Base-by-base conservation (phyloP, 2,329 filamentous ascomycete genomes). In the Fusarium penzigii region DNA sequence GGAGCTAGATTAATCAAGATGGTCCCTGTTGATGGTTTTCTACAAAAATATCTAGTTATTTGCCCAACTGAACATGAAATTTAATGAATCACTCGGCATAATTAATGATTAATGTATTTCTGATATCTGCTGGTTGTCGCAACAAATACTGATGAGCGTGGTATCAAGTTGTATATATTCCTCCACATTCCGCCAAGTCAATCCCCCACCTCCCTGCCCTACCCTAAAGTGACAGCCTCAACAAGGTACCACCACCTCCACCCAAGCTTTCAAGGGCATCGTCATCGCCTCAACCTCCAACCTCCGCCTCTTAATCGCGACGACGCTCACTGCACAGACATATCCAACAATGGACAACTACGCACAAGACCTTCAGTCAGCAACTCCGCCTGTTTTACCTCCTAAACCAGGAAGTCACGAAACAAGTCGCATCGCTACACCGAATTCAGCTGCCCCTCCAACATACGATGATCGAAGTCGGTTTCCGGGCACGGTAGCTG, bases 381-480 rank as follows among this genome's bases (percentile, higher is more conserved):
- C 63, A 14, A 70, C 70, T 6, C 87, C 88, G 25, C 88, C 88
- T 0, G 80, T 85, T 9, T 87, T 86, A 14, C 88, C 88, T 2
- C 88, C 88, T 1, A 91, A 91, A 68, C 85, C 87, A 14, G 80
- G 76, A 61, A 87, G 82, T 70, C 86, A 87, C 68, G 87, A 90
- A 59, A 75, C 81, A 46, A 89, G 84, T 70, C 83, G 86, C 56
- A 78, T 84, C 57, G 81, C 81, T 63, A 90, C 87, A 20, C 87
- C 88, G 2, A 75, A 81, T 47, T 69, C 73, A 44, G 74, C 75
- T 49, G 75, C 76, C 17, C 76, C 76, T 39, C 71, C 74, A 20
- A 75, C 75, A 39, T 70, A 74, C 10, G 74, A 74, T 50, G 29
- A 55, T 45, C 25, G 49, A 36, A 48, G 48, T 52, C 56, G 61